Percentiles rank a stretch among this genome's conserved stretches.
Conservation (phyloP, 495 filamentous ascomycete species). For the Annulohypoxylon moriforme region DNA sequence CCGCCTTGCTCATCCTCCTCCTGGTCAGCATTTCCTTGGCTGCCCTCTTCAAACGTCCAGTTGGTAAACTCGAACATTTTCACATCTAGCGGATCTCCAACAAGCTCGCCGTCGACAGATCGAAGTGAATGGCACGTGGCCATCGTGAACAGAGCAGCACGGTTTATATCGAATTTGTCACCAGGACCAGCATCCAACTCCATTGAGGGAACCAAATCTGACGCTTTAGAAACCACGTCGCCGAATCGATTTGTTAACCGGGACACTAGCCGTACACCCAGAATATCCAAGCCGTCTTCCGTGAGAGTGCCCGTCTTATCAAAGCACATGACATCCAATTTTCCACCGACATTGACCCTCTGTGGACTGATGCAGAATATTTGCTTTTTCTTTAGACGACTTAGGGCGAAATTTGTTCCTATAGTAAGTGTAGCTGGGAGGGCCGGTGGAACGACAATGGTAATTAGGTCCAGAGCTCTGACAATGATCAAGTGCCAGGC, state of each 20-base stretch:
- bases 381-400: slow-evolving; percentile 82
- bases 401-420: slow-evolving; percentile 93
- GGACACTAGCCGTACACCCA: slow-evolving; percentile 83
- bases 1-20: slow-evolving; percentile 75
- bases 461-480: slow-evolving; percentile 93
- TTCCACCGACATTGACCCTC: slow-evolving; percentile 93
- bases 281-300: slow-evolving; percentile 95
- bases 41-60: slow-evolving; percentile 93
- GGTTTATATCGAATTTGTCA: slow-evolving; percentile 70
- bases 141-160: slow-evolving; percentile 89
- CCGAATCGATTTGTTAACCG: slow-evolving; percentile 65
- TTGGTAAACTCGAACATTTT: slow-evolving; percentile 99
- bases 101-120: slow-evolving; percentile 83
- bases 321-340: slow-evolving; percentile 95
- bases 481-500: slow-evolving; percentile 91
- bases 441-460: slow-evolving; percentile 96
- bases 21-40: slow-evolving; percentile 64
- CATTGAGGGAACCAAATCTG: slow-evolving; percentile 65
- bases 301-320: slow-evolving; percentile 99
- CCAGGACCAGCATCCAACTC: slow-evolving; percentile 65
- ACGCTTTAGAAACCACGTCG: slow-evolving; percentile 59
- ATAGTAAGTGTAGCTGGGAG: slow-evolving; percentile 97
- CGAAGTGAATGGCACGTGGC: slow-evolving; percentile 95
- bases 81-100: slow-evolving; percentile 94
- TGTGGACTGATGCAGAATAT: slow-evolving; percentile 99